Evolutionary conservation across 2,329 filamentous ascomycete genomes (phyloP).

Genomic region (Mariannaea elegans): DNA sequence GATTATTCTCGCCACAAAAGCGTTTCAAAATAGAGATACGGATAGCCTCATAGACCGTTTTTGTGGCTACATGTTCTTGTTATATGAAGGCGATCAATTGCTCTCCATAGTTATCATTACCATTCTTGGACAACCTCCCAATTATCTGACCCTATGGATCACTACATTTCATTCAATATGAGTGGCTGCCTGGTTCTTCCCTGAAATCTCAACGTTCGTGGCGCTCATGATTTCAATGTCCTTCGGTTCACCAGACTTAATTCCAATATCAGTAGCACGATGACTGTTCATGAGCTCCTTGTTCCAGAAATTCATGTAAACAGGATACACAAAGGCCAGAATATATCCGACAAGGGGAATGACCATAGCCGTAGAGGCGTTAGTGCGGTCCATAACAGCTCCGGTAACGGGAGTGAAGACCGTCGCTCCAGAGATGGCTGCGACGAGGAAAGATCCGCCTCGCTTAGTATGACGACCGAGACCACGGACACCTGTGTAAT

Average conservation of each 20-base stretch:
- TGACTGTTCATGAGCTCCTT: not conserved
- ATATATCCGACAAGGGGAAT: conserved; percentile 59
- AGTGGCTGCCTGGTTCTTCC: not conserved
- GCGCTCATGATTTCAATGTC: conserved; percentile 14
- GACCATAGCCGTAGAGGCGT: conserved; percentile 54
- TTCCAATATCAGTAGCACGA: conserved; percentile 6
- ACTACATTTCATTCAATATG: not conserved
- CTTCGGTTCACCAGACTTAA: not conserved
- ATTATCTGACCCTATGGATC: too few species aligned
- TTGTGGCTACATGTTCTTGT: too few species aligned
- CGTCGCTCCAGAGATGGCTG: conserved; percentile 63
- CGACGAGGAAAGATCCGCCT: conserved; percentile 68
- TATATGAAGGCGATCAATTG: too few species aligned
- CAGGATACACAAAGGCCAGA: conserved; percentile 41
- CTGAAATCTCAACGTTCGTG: not conserved
- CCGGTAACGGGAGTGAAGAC: conserved; percentile 64
- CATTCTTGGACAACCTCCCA: too few species aligned
- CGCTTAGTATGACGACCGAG: conserved; percentile 75
- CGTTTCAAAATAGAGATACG: too few species aligned
- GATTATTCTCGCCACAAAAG: too few species aligned
- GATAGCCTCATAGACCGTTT: too few species aligned
- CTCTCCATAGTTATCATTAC: too few species aligned
- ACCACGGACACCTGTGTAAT: conserved; percentile 57
- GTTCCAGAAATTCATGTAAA: conserved; percentile 8
- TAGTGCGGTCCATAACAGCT: conserved; percentile 53